Evolutionary conservation across 2,329 filamentous ascomycete genomes (phyloP).

Genomic region (Penicillium janthinellum): DNA sequence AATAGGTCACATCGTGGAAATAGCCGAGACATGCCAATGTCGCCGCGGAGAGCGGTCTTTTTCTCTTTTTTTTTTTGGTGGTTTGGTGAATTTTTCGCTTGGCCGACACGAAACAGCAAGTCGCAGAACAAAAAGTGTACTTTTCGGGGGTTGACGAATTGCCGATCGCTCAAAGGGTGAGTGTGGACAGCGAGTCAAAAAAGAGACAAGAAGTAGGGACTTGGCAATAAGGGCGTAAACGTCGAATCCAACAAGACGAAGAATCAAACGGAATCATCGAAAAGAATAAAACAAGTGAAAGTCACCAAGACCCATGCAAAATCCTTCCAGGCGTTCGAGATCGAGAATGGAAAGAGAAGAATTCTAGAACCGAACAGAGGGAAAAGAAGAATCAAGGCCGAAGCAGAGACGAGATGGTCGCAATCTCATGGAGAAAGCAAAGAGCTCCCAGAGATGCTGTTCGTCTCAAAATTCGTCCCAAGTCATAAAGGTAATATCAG

Average conservation of each 20-base stretch:
- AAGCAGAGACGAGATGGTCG: slow-evolving; percentile 7
- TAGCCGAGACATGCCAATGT: slow-evolving; percentile 30
- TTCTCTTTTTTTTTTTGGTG: slow-evolving; percentile 34
- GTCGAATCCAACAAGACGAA: slow-evolving; percentile 24
- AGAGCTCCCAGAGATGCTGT: not conserved
- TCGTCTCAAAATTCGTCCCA: slow-evolving; percentile 14
- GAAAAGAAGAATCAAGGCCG: slow-evolving; percentile 18
- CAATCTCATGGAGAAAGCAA: not conserved
- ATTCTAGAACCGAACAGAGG: slow-evolving; percentile 29
- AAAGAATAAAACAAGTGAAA: slow-evolving; percentile 7
- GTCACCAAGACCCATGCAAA: slow-evolving; percentile 22
- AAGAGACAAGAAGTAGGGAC: slow-evolving; percentile 12
- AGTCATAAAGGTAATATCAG: slow-evolving; percentile 12
- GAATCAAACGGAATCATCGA: slow-evolving; percentile 36
- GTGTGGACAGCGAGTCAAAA: slow-evolving; percentile 28
- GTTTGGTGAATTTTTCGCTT: slow-evolving; percentile 32
- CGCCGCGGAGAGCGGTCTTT: slow-evolving; percentile 34
- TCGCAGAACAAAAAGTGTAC: slow-evolving; percentile 32
- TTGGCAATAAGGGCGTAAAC: slow-evolving; percentile 26
- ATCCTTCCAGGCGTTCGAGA: slow-evolving; percentile 11
- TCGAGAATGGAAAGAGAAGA: slow-evolving; percentile 23
- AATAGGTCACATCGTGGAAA: slow-evolving; percentile 16
- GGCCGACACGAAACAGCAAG: slow-evolving; percentile 30
- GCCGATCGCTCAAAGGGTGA: slow-evolving; percentile 37
- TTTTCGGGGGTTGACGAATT: slow-evolving; percentile 34